These are phyloP conservation scores for Neonectria neomacrospora DNA, from an alignment of 2,329 filamentous ascomycete genomes.

Conservation along the genomic window DNA sequence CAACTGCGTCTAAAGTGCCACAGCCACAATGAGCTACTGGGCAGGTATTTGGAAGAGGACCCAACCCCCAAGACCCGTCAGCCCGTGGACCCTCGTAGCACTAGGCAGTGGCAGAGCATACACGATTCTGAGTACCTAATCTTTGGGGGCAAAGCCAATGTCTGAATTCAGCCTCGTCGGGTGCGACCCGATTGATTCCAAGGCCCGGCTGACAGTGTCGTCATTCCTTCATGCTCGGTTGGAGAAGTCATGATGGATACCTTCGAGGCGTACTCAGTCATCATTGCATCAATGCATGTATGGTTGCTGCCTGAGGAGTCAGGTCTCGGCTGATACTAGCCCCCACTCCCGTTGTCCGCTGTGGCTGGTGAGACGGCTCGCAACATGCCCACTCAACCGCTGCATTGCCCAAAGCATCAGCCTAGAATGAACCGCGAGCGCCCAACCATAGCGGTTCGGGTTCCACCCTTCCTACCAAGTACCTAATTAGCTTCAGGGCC, in stretches of 20 bases:
- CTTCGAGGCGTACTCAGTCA: background rate
- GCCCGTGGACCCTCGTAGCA: background rate
- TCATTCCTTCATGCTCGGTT: slow-evolving; percentile 2
- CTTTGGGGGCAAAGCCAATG: slow-evolving; percentile 14
- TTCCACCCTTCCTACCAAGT: slow-evolving; percentile 11
- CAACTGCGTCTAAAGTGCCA: slow-evolving; percentile 30
- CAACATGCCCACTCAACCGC: background rate
- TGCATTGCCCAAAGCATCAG: slow-evolving; percentile 8
- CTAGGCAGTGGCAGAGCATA: background rate
- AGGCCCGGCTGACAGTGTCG: background rate
- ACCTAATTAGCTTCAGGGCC: slow-evolving; percentile 26
- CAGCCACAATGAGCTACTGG: slow-evolving; percentile 30
- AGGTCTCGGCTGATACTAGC: background rate
- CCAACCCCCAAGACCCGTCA: background rate
- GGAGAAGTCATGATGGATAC: slow-evolving; percentile 19
- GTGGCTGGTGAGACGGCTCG: slow-evolving; percentile 18
- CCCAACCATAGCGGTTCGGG: background rate
- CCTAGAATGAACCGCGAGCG: background rate
- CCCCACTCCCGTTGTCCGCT: background rate
- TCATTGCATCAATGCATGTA: background rate
- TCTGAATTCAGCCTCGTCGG: background rate
- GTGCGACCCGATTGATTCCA: background rate
- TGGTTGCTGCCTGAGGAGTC: slow-evolving; percentile 23
- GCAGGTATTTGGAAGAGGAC: slow-evolving; percentile 11
- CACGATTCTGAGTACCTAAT: slow-evolving; percentile 12